Evolutionary conservation across 768 basidiomycete species (phyloP).

Genomic region (Lentinula detonsa): DNA sequence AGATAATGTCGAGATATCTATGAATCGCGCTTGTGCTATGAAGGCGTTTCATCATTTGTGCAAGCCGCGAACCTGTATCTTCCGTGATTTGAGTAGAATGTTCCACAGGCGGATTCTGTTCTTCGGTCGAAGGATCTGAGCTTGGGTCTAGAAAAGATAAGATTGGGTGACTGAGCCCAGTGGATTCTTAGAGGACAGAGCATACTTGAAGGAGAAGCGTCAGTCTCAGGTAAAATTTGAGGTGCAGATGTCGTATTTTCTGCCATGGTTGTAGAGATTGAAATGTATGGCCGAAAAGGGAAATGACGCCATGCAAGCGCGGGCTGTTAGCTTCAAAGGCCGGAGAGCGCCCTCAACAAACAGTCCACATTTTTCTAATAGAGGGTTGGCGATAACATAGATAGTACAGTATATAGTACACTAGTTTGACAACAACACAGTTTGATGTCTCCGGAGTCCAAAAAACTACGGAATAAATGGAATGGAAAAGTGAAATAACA

Average conservation of each 20-base stretch:
- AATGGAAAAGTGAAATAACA: too few relatives aligned
- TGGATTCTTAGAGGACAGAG: neutral
- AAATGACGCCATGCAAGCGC: neutral
- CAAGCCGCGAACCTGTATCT: neutral
- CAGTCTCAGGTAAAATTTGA: neutral
- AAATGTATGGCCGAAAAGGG: neutral
- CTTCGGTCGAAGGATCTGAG: neutral
- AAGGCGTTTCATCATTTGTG: neutral
- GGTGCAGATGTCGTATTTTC: neutral
- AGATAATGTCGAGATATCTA: conserved; percentile 27
- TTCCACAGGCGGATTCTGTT: neutral
- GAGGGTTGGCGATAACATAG: neutral
- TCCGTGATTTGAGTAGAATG: neutral
- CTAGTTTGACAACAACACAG: neutral
- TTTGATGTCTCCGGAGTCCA: neutral
- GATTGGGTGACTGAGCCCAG: neutral
- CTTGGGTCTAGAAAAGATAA: neutral
- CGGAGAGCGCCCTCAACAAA: too few relatives aligned
- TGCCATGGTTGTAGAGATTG: neutral
- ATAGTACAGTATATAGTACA: neutral
- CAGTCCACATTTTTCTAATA: too few relatives aligned
- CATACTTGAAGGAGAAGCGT: neutral
- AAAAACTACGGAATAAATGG: too few relatives aligned
- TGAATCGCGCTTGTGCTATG: neutral
- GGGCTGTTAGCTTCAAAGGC: too few relatives aligned